Percentiles rank a stretch among this genome's conserved stretches.
These are phyloP conservation scores for Novakomyces olei DNA, from an alignment of 805 yeast species.

Conservation along the genomic window DNA sequence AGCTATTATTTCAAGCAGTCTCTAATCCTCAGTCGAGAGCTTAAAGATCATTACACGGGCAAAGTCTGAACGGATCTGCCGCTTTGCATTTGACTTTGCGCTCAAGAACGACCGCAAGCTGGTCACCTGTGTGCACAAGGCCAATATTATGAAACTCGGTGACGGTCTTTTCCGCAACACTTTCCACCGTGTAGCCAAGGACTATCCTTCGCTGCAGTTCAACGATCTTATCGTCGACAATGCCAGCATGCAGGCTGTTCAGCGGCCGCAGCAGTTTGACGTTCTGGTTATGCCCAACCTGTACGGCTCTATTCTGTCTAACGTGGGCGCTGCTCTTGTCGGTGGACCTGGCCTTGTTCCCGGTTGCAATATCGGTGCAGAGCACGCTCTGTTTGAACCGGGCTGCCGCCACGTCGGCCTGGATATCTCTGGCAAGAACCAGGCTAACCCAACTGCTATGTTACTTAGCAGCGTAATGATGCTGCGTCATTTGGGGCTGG, in stretches of 20 bases:
- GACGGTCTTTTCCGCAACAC: constrained; percentile 95
- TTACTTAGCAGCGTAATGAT: constrained; percentile 73
- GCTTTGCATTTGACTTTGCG: constrained; percentile 93
- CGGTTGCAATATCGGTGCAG: constrained; percentile 96
- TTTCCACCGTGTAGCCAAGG: constrained; percentile 64
- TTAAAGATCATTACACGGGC: constrained; percentile 73
- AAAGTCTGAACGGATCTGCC: constrained; percentile 92
- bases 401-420: constrained; percentile 98
- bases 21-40: constrained; percentile 96
- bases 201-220: constrained; percentile 60
- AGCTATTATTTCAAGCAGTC: too few species aligned
- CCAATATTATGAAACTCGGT: constrained; percentile 95
- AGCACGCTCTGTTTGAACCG: constrained; percentile 94
- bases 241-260: constrained; percentile 98
- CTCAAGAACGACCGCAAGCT: constrained; percentile 71
- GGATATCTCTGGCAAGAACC: constrained; percentile 81
- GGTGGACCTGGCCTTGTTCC: constrained; percentile 99
- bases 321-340: constrained; percentile 90
- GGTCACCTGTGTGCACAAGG: constrained; percentile 96
- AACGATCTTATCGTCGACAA: constrained; percentile 94
- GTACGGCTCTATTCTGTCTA: constrained; percentile 91
- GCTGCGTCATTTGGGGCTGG: constrained; percentile 87
- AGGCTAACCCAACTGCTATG: constrained; percentile 97
- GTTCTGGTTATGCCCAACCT: constrained; percentile 94
- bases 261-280: constrained; percentile 94